Evolutionary conservation across 495 filamentous ascomycete genomes (phyloP).

Genomic region (Poronia punctata): DNA sequence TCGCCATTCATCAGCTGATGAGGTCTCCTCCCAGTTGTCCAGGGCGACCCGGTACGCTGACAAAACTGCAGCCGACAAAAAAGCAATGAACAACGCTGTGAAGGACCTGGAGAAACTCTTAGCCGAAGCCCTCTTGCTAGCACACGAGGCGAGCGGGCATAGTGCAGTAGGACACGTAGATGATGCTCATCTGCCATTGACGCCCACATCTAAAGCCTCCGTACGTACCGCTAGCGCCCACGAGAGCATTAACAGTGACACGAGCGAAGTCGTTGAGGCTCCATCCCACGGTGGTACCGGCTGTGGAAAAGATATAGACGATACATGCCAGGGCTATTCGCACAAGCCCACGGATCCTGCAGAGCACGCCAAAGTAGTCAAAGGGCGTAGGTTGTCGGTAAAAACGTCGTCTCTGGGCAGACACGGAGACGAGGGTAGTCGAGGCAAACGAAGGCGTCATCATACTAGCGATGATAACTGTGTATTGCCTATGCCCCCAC

Average conservation of each 20-base stretch:
- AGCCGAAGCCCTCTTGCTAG: conserved; percentile 38
- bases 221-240: conserved; percentile 10
- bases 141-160: conserved; percentile 26
- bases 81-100: conserved; percentile 27
- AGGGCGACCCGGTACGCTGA: conserved; percentile 18
- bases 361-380: conserved; percentile 16
- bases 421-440: conserved; percentile 1
- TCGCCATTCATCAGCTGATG: conserved; percentile 14
- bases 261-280: conserved; percentile 8
- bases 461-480: conserved; percentile 14
- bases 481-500: conserved; percentile 16
- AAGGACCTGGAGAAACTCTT: conserved; percentile 40
- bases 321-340: conserved; percentile 1
- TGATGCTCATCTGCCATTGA: conserved; percentile 8
- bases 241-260: conserved; percentile 11
- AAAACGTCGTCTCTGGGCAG: not conserved
- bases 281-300: not conserved
- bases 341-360: conserved; percentile 13
- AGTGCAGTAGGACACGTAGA: conserved; percentile 12
- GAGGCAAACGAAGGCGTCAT: conserved; percentile 6
- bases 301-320: not conserved
- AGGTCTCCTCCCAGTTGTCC: conserved; percentile 16
- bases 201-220: conserved; percentile 9
- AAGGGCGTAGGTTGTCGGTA: not conserved
- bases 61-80: conserved; percentile 9